Base-by-base conservation (phyloP, 1,284 basidiomycete genomes). In the Coniferiporia sulphurascens region DNA sequence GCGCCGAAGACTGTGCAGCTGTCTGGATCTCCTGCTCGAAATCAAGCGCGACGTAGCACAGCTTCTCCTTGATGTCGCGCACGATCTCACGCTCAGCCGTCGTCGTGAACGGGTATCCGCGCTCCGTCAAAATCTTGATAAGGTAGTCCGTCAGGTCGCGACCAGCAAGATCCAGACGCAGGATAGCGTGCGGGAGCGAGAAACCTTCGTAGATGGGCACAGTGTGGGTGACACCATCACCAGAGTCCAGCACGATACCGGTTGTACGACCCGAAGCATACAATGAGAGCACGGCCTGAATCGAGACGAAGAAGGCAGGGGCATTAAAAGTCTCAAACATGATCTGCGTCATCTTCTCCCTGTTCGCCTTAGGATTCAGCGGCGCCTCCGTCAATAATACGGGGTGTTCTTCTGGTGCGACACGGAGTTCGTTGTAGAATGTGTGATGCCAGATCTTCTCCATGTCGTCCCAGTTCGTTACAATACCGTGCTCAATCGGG, bases 271-370 rank as follows among this genome's bases (percentile, higher is more conserved):
- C 93, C 61, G 92, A 95, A 38, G 93, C 92, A 77, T 95, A 95
- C 57, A 95, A 83, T 43, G 92, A 95, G 46, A 96, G 83, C 59
- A 95, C 93, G 73, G 93, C 93, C 79, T 95, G 93, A 75, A 95
- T 94, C 60, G 90, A 84, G 67, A 95, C 92, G 80, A 95, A 95
- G 82, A 95, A 94, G 15, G 93, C 93, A 58, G 93, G 93, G 4
- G 85, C 86, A 77, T 95, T 95, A 85, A 96, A 95, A 50, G 93
- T 95, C 82, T 96, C 93, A 75, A 96, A 96, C 91, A 95, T 95
- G 82, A 95, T 94, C 78, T 95, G 92, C 63, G 92, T 94, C 92
- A 95, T 95, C 84, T 95, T 95, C 80, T 96, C 93, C 72, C 93
- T 82, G 81, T 95, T 95, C 63, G 88, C 89, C 82, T 95, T 95